Base-by-base conservation (phyloP, 2,329 filamentous ascomycete species). In the Penicillium sp. region DNA sequence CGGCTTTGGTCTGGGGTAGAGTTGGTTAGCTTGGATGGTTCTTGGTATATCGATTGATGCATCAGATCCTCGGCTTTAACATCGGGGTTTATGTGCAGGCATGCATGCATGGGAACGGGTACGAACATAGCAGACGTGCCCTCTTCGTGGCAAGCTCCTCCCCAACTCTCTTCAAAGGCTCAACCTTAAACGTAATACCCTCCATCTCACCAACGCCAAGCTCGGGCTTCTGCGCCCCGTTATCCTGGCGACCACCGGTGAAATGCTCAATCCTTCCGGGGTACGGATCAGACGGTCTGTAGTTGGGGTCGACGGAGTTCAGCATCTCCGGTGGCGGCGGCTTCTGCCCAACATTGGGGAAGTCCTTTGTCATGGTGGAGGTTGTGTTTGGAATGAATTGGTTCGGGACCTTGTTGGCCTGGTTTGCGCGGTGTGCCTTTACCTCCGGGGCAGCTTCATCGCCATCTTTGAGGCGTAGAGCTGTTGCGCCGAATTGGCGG, bases 111-210 rank as follows among this genome's bases (percentile, higher is more conserved):
- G 29, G 51, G 37, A 47, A 52, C 6, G 61, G 23, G 23, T 38
- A 78, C 78, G 61, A 64, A 80, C 77, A 90, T 78, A 89, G 81
- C 71, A 99, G 85, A 64, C 94, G 87, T 41, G 94, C 93, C 67
- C 93, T 87, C 86, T 89, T 96, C 37, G 93, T 99, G 67, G 85
- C 83, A 47, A 84, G 80, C 78, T 94, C 90, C 77, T 99, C 94
- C 69, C 92, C 92, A 9, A 84, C 84, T 50, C 94, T 85, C 60
- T 89, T 86, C 65, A 97, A 77, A n/a, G 94, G 94, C 81, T 96
- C 91, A 69, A 97, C 87, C 74, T 86, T 89, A 79, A 97, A 96
- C 58, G 85, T 84, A 62, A 88, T 90, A 65, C 91, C 91, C 73
- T 95, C 87, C 70, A 97, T 86, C 81, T 97, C 91, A 71, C 91